Evolutionary conservation across 2,329 filamentous ascomycete species (phyloP).

Genomic region (Talaromyces sp.): DNA sequence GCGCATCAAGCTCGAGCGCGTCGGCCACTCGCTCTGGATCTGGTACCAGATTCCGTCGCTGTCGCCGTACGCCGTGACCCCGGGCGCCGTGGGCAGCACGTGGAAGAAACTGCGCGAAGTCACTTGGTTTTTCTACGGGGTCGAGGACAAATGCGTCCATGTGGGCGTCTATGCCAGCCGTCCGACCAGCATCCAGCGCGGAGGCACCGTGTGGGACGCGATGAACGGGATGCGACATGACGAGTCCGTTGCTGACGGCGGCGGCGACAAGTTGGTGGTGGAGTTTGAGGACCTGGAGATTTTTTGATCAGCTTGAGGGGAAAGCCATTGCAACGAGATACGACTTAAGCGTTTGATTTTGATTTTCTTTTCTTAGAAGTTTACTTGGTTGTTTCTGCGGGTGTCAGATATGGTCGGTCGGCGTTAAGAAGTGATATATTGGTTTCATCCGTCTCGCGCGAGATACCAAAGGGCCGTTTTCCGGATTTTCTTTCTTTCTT

Average conservation of each 20-base stretch:
- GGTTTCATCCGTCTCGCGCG: not conserved
- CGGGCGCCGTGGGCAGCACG: conserved; percentile 36
- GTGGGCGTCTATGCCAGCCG: conserved; percentile 56
- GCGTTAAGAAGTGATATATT: not conserved
- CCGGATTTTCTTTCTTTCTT: not conserved
- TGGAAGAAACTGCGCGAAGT: conserved; percentile 58
- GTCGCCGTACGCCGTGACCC: conserved; percentile 25
- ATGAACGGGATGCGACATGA: conserved; percentile 28
- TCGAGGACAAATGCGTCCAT: conserved; percentile 53
- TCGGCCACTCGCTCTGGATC: conserved; percentile 53
- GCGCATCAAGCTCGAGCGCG: conserved; percentile 53
- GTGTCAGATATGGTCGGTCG: not conserved
- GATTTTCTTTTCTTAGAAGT: not conserved
- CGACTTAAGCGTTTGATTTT: conserved; percentile 5
- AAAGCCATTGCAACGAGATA: conserved; percentile 4
- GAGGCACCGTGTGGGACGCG: conserved; percentile 33
- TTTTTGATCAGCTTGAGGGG: conserved; percentile 26
- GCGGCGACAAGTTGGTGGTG: conserved; percentile 38
- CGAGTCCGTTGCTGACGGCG: conserved; percentile 14
- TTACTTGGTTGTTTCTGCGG: not conserved
- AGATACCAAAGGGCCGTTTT: not conserved
- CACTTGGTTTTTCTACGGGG: conserved; percentile 57
- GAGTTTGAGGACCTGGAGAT: conserved; percentile 50
- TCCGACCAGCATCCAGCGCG: conserved; percentile 44
- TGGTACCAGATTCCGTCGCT: conserved; percentile 48